phyloP scores from a whole-genome alignment of 345 rosid species.

The Gossypium rotundifolium region DNA sequence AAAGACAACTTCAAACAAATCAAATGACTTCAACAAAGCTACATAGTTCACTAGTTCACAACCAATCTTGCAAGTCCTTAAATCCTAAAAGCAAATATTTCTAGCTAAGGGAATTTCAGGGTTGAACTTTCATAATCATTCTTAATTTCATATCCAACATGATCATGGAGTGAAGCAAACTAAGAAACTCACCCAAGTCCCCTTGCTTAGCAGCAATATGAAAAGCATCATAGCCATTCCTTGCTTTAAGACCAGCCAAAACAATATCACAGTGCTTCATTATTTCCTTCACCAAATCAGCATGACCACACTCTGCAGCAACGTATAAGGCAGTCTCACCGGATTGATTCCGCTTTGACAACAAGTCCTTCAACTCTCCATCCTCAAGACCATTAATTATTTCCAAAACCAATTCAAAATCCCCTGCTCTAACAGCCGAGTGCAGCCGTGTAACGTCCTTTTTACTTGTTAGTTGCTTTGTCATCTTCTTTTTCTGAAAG shows the following conservation, averaged over 20 bases:
- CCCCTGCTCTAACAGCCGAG: conserved; percentile 57
- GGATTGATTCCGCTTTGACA: conserved; percentile 66
- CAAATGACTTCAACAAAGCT: not conserved
- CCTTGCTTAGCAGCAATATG: conserved; percentile 92
- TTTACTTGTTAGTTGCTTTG: conserved; percentile 63
- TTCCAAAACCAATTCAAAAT: conserved; percentile 40
- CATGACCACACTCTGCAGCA: conserved; percentile 70
- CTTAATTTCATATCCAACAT: conserved; percentile 1
- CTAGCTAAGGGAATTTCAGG: not conserved
- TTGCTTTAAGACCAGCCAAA: conserved; percentile 63
- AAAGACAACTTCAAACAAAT: not conserved
- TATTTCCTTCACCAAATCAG: conserved; percentile 57
- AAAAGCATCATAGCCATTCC: conserved; percentile 80
- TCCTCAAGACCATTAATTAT: conserved; percentile 37
- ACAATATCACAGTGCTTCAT: conserved; percentile 47
- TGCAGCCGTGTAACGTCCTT: conserved; percentile 71
- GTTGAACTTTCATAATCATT: not conserved
- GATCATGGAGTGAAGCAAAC: not conserved
- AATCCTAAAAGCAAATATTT: not conserved
- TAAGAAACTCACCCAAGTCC: conserved; percentile 44
- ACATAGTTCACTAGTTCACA: not conserved
- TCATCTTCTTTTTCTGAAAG: conserved; percentile 45
- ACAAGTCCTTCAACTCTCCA: conserved; percentile 38
- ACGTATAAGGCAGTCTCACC: conserved; percentile 84
- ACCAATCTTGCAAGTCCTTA: not conserved